phyloP scores from a whole-genome alignment of 352 stramenopile genomes.

The Thalassiosira livingstoniorum region DNA sequence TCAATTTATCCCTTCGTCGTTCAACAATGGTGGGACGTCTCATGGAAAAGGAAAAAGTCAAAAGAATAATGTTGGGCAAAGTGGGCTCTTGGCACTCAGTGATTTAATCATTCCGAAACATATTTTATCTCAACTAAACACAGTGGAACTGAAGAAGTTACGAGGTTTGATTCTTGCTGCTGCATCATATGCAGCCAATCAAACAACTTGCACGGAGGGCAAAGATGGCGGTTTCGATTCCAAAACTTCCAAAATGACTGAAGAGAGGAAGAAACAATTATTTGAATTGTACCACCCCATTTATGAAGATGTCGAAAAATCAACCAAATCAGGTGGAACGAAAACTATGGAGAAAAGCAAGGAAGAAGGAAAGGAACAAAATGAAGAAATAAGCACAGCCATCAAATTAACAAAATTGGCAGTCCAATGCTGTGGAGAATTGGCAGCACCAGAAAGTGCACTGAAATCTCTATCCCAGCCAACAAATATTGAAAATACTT shows the following conservation, averaged over 20 bases:
- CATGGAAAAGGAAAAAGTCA: too few relatives aligned
- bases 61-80: too few relatives aligned
- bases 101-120: conserved; percentile 19
- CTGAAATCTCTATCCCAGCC: conserved; percentile 35
- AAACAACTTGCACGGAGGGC: background rate
- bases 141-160: conserved; percentile 56
- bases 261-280: conserved; percentile 47
- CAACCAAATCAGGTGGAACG: background rate
- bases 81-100: background rate
- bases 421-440: conserved; percentile 57
- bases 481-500: too few relatives aligned
- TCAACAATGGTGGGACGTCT: too few relatives aligned
- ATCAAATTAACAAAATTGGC: conserved; percentile 60
- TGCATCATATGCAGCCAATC: conserved; percentile 49
- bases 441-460: conserved; percentile 38
- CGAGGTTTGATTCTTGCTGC: conserved; percentile 71
- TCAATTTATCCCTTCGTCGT: conserved; percentile 30
- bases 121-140: conserved; percentile 12
- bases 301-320: conserved; percentile 2
- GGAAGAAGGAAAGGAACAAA: background rate
- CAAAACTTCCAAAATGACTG: background rate
- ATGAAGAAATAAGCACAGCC: conserved; percentile 48
- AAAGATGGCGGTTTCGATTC: background rate
- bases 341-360: conserved; percentile 5
- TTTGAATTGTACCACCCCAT: conserved; percentile 73